Evolutionary conservation across 805 yeast species (phyloP).

Genomic region (Kuraishia cidri): DNA sequence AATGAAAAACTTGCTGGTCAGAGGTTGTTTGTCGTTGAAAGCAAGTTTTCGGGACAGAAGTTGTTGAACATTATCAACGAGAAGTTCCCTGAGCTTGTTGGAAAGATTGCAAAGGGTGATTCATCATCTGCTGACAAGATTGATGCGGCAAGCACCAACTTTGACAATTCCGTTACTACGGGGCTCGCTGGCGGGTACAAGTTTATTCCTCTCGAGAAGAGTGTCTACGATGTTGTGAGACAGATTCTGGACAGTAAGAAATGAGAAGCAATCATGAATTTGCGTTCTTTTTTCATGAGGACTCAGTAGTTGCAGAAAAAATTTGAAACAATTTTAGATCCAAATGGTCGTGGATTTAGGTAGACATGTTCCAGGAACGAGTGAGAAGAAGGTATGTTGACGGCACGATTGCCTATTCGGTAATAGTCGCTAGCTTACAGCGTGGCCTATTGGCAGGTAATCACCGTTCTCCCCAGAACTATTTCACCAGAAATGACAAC

Average conservation of each 20-base stretch:
- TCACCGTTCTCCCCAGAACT: too few relatives aligned
- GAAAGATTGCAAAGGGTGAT: conserved; percentile 34
- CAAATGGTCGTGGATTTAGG: too few relatives aligned
- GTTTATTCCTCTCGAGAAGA: conserved; percentile 26
- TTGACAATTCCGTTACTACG: not conserved
- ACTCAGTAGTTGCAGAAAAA: too few relatives aligned
- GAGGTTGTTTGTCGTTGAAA: conserved; percentile 19
- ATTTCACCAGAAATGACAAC: too few relatives aligned
- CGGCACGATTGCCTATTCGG: too few relatives aligned
- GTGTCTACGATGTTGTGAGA: conserved; percentile 30
- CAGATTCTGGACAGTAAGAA: conserved; percentile 28
- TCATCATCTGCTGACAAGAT: conserved; percentile 14
- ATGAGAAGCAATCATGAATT: too few relatives aligned
- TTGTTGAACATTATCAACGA: conserved; percentile 21
- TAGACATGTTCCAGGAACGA: too few relatives aligned
- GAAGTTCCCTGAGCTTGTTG: conserved; percentile 26
- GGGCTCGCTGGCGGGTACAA: conserved; percentile 6
- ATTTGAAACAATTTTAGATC: too few relatives aligned
- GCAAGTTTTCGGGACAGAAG: conserved; percentile 15
- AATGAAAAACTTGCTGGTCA: conserved; percentile 19
- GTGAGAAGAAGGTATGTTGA: too few relatives aligned
- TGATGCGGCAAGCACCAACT: not conserved
- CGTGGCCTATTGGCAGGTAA: too few relatives aligned
- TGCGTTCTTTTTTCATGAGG: too few relatives aligned
- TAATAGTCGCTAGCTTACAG: too few relatives aligned